These are phyloP conservation scores for Dendrobium officinale DNA, from an alignment of 106 monocot genomes.

Conservation along the genomic window DNA sequence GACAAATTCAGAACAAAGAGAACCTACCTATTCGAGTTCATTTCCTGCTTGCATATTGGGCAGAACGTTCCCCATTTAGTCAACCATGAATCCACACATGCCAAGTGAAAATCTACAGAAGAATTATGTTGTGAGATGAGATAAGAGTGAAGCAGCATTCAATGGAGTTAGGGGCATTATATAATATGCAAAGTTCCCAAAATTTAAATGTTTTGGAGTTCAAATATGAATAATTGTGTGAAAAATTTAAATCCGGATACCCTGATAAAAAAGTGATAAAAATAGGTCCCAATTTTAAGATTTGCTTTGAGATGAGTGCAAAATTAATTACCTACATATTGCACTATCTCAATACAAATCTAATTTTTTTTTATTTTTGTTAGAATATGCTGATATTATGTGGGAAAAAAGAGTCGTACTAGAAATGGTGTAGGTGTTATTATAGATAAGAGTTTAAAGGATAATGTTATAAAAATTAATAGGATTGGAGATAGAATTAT, in stretches of 20 bases:
- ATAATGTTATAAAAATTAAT: too few relatives aligned
- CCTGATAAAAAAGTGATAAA: not conserved
- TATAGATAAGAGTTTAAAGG: too few relatives aligned
- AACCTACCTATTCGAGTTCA: constrained; percentile 22
- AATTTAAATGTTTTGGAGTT: not conserved
- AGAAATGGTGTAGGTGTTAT: too few relatives aligned
- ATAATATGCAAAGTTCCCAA: not conserved
- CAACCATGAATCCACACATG: constrained; percentile 86
- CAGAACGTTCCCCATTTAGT: constrained; percentile 90
- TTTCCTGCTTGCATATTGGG: constrained; percentile 77
- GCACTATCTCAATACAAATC: too few relatives aligned
- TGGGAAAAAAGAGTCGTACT: too few relatives aligned
- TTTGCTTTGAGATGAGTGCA: not conserved
- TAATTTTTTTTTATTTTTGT: too few relatives aligned
- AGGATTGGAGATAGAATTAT: too few relatives aligned
- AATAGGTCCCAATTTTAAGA: not conserved
- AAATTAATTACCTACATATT: too few relatives aligned
- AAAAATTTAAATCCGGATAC: not conserved
- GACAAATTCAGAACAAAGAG: not conserved
- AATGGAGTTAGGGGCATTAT: not conserved
- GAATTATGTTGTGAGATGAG: not conserved
- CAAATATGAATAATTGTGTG: too few relatives aligned
- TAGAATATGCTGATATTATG: too few relatives aligned
- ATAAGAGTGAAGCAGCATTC: not conserved
- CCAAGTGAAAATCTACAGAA: constrained; percentile 68